These are phyloP conservation scores for Solanum phureja DNA, from an alignment of 257 asterid genomes.

Conservation along the genomic window DNA sequence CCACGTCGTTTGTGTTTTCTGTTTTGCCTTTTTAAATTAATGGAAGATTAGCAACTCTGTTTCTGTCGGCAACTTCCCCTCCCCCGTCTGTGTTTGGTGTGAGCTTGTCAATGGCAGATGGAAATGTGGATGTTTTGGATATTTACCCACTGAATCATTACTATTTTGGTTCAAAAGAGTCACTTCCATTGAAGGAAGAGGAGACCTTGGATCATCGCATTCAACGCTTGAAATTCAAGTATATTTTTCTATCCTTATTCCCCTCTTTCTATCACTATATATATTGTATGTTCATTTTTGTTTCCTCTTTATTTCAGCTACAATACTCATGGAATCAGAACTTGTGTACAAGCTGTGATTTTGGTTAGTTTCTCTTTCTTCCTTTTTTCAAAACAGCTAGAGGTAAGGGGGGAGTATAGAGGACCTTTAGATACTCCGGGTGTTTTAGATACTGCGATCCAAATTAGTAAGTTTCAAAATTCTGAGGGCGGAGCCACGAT, in stretches of 20 bases:
- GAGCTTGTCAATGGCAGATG: background rate
- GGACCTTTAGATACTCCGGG: background rate
- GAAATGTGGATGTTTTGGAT: constrained; percentile 22
- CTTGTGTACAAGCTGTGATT: constrained; percentile 67
- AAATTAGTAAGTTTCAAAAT: background rate
- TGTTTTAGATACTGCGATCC: background rate
- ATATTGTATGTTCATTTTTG: background rate
- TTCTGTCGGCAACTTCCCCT: background rate
- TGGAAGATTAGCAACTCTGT: background rate
- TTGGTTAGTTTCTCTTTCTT: constrained; percentile 39
- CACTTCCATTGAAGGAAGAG: constrained; percentile 37
- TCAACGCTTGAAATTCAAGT: constrained; percentile 70
- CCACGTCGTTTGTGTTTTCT: constrained; percentile 17
- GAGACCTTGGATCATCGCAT: constrained; percentile 61
- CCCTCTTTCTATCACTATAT: background rate
- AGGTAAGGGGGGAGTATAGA: background rate
- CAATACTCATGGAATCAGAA: constrained; percentile 68
- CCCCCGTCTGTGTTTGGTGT: background rate
- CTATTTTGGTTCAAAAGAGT: constrained; percentile 70
- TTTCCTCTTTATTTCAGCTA: constrained; percentile 38
- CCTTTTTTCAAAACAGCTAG: background rate
- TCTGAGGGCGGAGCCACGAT: background rate
- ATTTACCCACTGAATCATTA: constrained; percentile 69
- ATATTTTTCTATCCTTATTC: background rate
- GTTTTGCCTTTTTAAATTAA: background rate